Percentiles rank a stretch among this genome's conserved stretches.
These are phyloP conservation scores for Xerocomus spinulosus DNA, from an alignment of 768 basidiomycete species.

Conservation along the genomic window DNA sequence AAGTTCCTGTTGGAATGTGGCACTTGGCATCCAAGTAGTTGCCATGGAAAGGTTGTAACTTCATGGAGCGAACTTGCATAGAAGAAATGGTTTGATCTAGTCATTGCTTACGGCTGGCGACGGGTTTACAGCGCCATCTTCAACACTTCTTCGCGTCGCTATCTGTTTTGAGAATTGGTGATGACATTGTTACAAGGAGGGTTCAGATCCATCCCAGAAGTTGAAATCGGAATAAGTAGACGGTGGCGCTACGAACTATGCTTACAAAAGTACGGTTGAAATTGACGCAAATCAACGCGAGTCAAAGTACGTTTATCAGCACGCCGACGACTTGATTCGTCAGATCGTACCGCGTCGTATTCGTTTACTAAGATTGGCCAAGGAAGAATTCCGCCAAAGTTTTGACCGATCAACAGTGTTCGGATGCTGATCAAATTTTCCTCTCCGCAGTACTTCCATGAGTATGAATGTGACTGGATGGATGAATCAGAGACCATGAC, in stretches of 20 bases:
- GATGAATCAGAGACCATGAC: neutral
- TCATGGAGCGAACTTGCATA: too few relatives aligned
- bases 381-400: conserved; percentile 36
- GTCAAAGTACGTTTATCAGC: neutral
- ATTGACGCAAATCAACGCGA: conserved; percentile 1
- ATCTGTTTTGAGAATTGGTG: neutral
- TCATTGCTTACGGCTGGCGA: too few relatives aligned
- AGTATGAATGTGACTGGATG: conserved; percentile 54
- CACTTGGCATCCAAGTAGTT: too few relatives aligned
- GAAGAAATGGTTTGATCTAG: too few relatives aligned
- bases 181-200: too few relatives aligned
- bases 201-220: too few relatives aligned
- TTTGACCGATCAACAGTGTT: conserved; percentile 47
- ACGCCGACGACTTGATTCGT: conserved; percentile 2
- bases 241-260: too few relatives aligned
- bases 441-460: conserved; percentile 60
- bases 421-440: conserved; percentile 49
- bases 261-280: conserved; percentile 5
- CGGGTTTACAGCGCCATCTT: too few relatives aligned
- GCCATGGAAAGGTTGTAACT: too few relatives aligned
- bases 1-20: too few relatives aligned
- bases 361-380: conserved; percentile 28
- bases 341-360: conserved; percentile 32
- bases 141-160: neutral
- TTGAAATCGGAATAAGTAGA: neutral